A percentile compares a stretch with the other conserved stretches of the same genome.
These are phyloP conservation scores for Malus asiatica DNA, from an alignment of 306 rosid species.

Conservation along the genomic window DNA sequence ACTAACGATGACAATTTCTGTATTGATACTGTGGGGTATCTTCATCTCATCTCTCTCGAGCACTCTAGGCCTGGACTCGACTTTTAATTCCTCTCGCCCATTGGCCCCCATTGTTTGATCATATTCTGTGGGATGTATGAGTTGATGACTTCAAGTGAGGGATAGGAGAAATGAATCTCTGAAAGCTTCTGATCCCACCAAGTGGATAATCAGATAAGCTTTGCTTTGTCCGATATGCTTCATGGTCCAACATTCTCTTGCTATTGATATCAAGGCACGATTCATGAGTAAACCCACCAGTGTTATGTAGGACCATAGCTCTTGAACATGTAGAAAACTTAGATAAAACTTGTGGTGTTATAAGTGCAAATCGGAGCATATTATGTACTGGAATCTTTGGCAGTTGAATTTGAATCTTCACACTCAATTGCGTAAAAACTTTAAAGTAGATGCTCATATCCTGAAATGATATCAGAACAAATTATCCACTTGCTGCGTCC, in stretches of 20 bases:
- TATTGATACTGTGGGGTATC: neutral
- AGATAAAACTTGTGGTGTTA: no score
- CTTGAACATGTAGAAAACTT: neutral
- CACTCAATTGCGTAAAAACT: no score
- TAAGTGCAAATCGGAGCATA: no score
- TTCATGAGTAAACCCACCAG: neutral
- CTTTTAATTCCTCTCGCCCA: neutral
- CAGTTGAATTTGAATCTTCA: neutral
- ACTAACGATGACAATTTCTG: neutral
- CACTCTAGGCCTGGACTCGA: neutral
- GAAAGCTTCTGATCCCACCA: conserved; percentile 20
- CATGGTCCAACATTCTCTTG: conserved; percentile 6
- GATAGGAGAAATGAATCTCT: neutral
- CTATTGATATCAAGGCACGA: neutral
- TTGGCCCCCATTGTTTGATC: neutral
- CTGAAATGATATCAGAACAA: no score
- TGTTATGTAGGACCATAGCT: neutral
- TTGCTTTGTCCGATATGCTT: conserved; percentile 3
- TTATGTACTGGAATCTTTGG: no score
- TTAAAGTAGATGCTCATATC: no score
- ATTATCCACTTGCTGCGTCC: no score
- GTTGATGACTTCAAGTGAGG: neutral
- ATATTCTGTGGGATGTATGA: neutral
- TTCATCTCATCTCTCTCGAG: neutral
- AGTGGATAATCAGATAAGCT: conserved; percentile 21